phyloP scores from a whole-genome alignment of 305 asterid genomes.

The Fraxinus xanthoxyloides region DNA sequence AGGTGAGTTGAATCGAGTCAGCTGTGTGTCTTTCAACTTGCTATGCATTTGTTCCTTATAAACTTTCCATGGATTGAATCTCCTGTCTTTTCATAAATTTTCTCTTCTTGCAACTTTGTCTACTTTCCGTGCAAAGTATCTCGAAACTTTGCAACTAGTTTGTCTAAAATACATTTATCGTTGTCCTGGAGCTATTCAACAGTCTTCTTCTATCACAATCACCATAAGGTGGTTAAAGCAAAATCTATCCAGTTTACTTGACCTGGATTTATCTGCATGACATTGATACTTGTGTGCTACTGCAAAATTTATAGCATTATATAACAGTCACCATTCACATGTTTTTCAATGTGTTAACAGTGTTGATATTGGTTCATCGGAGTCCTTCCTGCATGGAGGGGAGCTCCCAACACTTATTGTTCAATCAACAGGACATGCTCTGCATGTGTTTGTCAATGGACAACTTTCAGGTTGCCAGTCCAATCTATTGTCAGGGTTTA shows the following conservation, averaged over 20 bases:
- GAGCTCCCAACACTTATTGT: constrained; percentile 77
- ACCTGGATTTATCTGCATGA: constrained; percentile 1
- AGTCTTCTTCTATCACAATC: background rate
- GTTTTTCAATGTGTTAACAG: constrained; percentile 39
- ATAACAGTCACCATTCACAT: background rate
- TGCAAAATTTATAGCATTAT: constrained; percentile 1
- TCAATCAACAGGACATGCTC: constrained; percentile 76
- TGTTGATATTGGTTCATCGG: constrained; percentile 70
- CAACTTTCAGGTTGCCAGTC: constrained; percentile 61
- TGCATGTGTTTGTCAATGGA: constrained; percentile 84
- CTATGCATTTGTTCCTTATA: background rate
- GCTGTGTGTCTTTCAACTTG: constrained; percentile 2
- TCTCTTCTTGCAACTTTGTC: background rate
- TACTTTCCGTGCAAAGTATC: background rate
- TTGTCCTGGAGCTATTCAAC: background rate
- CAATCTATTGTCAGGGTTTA: background rate
- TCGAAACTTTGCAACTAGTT: background rate
- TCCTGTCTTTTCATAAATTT: background rate
- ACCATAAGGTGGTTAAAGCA: background rate
- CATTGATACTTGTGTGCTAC: background rate
- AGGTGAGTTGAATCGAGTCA: constrained; percentile 49
- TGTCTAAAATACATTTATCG: background rate
- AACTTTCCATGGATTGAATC: background rate
- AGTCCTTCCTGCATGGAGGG: constrained; percentile 70
- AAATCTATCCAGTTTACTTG: background rate